Evolutionary conservation across 148 eudicot species (phyloP).

Genomic region (Agrostemma githago): DNA sequence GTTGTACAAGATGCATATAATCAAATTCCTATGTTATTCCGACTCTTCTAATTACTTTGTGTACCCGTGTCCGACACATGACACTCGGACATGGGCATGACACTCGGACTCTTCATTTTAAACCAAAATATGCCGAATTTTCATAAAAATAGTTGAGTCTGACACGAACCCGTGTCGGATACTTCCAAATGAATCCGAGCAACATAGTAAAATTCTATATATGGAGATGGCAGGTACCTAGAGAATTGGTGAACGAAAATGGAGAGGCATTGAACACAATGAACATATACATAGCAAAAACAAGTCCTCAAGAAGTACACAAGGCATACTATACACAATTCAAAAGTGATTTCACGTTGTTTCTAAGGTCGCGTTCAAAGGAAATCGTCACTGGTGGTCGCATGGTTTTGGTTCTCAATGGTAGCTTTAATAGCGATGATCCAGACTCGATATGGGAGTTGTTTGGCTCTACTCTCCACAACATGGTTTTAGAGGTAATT

Average conservation of each 20-base stretch:
- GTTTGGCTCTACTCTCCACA: constrained; percentile 27
- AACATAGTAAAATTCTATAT: too few relatives aligned
- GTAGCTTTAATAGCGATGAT: constrained; percentile 24
- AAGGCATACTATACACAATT: neutral
- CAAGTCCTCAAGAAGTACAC: neutral
- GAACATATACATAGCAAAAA: neutral
- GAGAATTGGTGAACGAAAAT: neutral
- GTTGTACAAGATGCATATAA: neutral
- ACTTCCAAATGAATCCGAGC: too few relatives aligned
- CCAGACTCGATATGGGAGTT: constrained; percentile 23
- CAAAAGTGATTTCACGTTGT: neutral
- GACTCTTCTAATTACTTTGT: too few relatives aligned
- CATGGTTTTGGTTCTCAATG: constrained; percentile 42
- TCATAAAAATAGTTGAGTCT: too few relatives aligned
- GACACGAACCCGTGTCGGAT: too few relatives aligned
- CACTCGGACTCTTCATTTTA: too few relatives aligned
- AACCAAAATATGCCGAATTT: too few relatives aligned
- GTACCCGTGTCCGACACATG: too few relatives aligned
- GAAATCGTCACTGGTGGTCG: constrained; percentile 26
- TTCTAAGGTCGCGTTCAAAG: neutral
- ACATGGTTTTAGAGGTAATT: constrained; percentile 35
- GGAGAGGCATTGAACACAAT: neutral
- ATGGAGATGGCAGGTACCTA: neutral
- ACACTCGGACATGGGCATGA: too few relatives aligned
- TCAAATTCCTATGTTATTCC: too few relatives aligned